A percentile compares a stretch with the other conserved stretches of the same genome.
phyloP scores from a whole-genome alignment of 345 rosid genomes.

The Atalantia buxifolia region DNA sequence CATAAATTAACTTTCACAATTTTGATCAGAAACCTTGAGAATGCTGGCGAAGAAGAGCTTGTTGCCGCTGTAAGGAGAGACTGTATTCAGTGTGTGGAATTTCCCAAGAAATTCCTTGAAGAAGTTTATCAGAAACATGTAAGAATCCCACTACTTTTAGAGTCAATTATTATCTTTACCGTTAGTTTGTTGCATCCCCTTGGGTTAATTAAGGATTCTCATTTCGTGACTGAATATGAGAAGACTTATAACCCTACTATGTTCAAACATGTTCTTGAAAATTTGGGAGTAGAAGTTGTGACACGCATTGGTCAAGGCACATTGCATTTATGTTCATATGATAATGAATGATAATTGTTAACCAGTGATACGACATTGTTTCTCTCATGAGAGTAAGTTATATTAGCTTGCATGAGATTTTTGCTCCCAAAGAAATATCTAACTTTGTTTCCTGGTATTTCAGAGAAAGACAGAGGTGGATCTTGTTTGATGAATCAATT shows the following conservation, averaged over 20 bases:
- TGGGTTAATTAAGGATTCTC: not conserved
- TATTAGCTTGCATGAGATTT: not conserved
- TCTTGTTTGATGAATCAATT: not conserved
- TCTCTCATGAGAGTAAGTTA: not conserved
- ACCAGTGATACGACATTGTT: not conserved
- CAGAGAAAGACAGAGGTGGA: not conserved
- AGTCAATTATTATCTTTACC: not conserved
- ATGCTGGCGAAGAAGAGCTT: conserved; percentile 43
- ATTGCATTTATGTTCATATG: not conserved
- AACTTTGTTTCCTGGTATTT: not conserved
- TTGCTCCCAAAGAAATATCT: not conserved
- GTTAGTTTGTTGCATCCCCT: not conserved
- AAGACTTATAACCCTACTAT: not conserved
- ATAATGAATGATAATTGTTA: not conserved
- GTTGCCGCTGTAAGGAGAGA: conserved; percentile 40
- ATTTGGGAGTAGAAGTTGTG: not conserved
- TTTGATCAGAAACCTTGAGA: conserved; percentile 53
- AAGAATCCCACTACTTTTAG: not conserved
- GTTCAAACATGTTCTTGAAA: not conserved
- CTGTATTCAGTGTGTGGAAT: conserved; percentile 41
- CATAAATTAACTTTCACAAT: conserved; percentile 48
- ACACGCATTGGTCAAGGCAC: not conserved
- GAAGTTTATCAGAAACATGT: conserved; percentile 37
- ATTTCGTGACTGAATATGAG: not conserved
- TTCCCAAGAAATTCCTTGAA: conserved; percentile 49